phyloP scores from a whole-genome alignment of 176 grass and related monocot genomes.

The barley (Hordeum vulgare) region MorexV3_pseudomolecules_assembly NC_058518.1:256690841-256691340 shows the following conservation, averaged over 20 bases:
- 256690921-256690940: not conserved
- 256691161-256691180: constrained; percentile 96
- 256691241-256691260: not conserved
- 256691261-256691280: constrained; percentile 52
- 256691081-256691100: constrained; percentile 98
- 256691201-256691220: constrained; percentile 34
- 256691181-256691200: constrained; percentile 75
- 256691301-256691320: constrained; percentile 98
- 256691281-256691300: constrained; percentile 95
- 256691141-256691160: constrained; percentile 81
- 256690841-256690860: not conserved
- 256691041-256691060: constrained; percentile 87
- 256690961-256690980: not conserved
- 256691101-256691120: constrained; percentile 93
- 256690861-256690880: not conserved
- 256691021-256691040: constrained; percentile 94
- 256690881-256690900: not conserved
- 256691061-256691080: constrained; percentile 97
- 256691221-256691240: constrained; percentile 29
- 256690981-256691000: not conserved
- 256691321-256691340: constrained; percentile 99
- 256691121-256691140: constrained; percentile 92
- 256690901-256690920: not conserved
- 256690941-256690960: not conserved
- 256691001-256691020: constrained; percentile 65